A percentile compares a stretch with the other conserved stretches of the same genome.
Evolutionary conservation across 495 filamentous ascomycete species (phyloP).

Genomic region (Stereocaulon alpinum): DNA sequence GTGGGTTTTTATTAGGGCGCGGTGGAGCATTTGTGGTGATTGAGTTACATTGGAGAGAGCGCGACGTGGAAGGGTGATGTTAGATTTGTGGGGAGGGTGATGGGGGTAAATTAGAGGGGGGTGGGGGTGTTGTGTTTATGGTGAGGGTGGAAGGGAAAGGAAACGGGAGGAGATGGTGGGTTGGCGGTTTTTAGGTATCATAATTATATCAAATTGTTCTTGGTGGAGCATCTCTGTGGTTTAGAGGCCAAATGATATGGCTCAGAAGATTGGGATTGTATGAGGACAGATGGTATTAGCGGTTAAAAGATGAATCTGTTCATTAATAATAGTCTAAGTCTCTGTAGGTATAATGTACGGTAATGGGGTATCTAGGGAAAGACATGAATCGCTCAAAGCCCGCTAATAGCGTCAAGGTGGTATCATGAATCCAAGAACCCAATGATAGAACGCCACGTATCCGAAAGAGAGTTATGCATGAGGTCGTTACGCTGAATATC

Average conservation of each 20-base stretch:
- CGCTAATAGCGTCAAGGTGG: not conserved
- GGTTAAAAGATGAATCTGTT: not conserved
- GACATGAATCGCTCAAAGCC: conserved; percentile 8
- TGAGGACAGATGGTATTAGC: no score
- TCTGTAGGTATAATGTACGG: not conserved
- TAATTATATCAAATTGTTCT: no score
- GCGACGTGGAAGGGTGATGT: no score
- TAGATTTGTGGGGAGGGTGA: no score
- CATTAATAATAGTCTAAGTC: not conserved
- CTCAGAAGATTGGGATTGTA: no score
- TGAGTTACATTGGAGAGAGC: not conserved
- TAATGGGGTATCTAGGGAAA: not conserved
- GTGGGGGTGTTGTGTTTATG: no score
- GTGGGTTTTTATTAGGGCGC: conserved; percentile 64
- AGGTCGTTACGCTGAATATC: not conserved
- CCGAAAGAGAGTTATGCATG: not conserved
- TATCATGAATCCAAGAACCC: not conserved
- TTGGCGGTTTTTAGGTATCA: no score
- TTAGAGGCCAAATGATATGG: no score
- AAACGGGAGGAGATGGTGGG: no score
- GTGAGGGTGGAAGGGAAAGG: no score
- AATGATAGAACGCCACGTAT: not conserved
- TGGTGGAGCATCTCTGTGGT: no score
- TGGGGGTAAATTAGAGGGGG: not conserved
- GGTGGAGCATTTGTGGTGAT: conserved; percentile 28